Conservation (phyloP, 2,329 filamentous ascomycete genomes). For the Xylaria multiplex region DNA sequence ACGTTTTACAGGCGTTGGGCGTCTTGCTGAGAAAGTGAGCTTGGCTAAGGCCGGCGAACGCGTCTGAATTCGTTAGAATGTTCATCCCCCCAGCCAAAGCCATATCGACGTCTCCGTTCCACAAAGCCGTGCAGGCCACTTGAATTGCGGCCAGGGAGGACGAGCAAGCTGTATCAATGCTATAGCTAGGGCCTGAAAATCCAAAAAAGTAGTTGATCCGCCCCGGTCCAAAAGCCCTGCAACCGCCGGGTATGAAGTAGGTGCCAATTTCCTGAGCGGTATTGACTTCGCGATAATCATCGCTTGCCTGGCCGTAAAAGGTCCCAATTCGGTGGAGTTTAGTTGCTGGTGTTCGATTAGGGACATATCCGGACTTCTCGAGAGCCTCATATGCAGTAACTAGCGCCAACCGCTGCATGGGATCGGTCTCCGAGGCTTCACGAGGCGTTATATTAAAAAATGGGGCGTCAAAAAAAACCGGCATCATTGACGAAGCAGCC, state of each 20-base stretch:
- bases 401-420: constrained; percentile 71
- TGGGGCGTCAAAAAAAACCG: constrained; percentile 37
- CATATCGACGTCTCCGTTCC: constrained; percentile 70
- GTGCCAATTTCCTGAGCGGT: constrained; percentile 65
- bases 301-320: constrained; percentile 39
- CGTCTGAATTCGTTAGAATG: constrained; percentile 72
- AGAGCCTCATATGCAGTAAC: constrained; percentile 74
- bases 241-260: constrained; percentile 52
- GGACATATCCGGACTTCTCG: constrained; percentile 64
- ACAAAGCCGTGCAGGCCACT: constrained; percentile 65
- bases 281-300: constrained; percentile 69
- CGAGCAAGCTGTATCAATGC: constrained; percentile 49
- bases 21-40: constrained; percentile 68
- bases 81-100: constrained; percentile 72
- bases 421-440: constrained; percentile 60
- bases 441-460: constrained; percentile 45
- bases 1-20: constrained; percentile 56
- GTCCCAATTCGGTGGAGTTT: constrained; percentile 37
- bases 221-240: constrained; percentile 51
- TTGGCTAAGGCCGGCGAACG: constrained; percentile 69
- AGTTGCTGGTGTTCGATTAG: constrained; percentile 38
- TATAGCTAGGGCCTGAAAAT: constrained; percentile 47
- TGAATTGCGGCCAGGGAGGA: constrained; percentile 43
- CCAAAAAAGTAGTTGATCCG: constrained; percentile 53
- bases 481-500: constrained; percentile 41